These are phyloP conservation scores for Metarhizium robertsii DNA, from an alignment of 2,329 filamentous ascomycete genomes.

Conservation along the genomic window DNA sequence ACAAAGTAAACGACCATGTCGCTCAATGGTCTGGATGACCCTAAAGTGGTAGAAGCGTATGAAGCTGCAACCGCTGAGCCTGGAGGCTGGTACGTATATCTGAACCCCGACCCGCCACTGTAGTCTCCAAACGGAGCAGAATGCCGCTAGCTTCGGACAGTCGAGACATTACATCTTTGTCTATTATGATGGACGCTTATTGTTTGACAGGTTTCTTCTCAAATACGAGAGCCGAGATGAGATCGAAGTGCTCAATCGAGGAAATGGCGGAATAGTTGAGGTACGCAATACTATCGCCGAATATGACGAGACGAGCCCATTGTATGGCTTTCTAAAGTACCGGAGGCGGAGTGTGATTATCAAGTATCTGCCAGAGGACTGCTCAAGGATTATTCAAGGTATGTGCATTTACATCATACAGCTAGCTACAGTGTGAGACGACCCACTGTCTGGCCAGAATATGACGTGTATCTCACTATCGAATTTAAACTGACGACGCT, in stretches of 20 bases:
- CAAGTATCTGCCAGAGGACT: constrained; percentile 85
- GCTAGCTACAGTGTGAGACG: background rate
- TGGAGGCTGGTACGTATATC: constrained; percentile 74
- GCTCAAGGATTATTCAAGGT: constrained; percentile 91
- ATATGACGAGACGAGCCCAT: constrained; percentile 75
- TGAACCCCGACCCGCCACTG: background rate
- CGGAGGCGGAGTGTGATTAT: constrained; percentile 82
- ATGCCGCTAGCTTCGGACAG: background rate
- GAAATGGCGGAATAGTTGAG: constrained; percentile 75
- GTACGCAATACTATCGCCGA: constrained; percentile 67
- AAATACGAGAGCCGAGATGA: constrained; percentile 87
- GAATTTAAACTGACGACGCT: constrained; percentile 3
- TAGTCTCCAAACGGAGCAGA: background rate
- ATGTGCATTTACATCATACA: constrained; percentile 19
- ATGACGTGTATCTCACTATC: background rate
- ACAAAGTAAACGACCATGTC: constrained; percentile 56
- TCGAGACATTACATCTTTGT: background rate
- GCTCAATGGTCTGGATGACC: constrained; percentile 85
- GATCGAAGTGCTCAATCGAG: constrained; percentile 66
- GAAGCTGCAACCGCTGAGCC: constrained; percentile 70
- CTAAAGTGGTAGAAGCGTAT: constrained; percentile 74
- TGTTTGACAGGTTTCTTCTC: constrained; percentile 69
- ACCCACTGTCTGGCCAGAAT: background rate
- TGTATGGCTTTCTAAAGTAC: constrained; percentile 89
- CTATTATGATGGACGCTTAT: constrained; percentile 9